Evolutionary conservation across 2,329 filamentous ascomycete genomes (phyloP), one percentile per base, ranked within the genome.

Genomic region (Cytospora leucostoma): DNA sequence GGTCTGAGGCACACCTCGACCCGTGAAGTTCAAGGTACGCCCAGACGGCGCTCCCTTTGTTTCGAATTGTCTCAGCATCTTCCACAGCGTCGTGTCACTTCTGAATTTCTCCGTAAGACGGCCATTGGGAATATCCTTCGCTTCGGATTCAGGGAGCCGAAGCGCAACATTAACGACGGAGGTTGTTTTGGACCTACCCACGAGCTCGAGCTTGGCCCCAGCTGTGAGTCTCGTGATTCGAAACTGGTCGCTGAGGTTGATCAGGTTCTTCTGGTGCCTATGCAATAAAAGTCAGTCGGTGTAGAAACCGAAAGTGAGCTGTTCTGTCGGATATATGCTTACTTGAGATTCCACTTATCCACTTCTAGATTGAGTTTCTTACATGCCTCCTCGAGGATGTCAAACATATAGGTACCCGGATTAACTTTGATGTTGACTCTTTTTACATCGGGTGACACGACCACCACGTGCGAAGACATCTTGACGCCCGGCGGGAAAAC

Each of bases 131-230:
- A 84, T 81, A 56, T 83, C 80, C 52, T 79, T 80, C 21, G 84
- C 86, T 72, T 95, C 90, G 27, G 88, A 85, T 40, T 88, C 83
- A 4, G 92, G 91, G 34, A 97, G 80, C 72, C 96, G 91, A 13
- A 99, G 80, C n/a, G 92, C 94, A 50, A 99, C 89, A 49, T 90
- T 93, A 62, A 99, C 89, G 55, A 90, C 89, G 1, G 92, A 89
- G 0, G 93, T 90, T 0, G 93, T 95, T 63, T 91, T 91, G 53
- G 93, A 95, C 64, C 90, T 88, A 72, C 92, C 88, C 27, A 97
- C 89, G 56, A 99, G 90, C 73, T 98, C 93, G 64, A 99, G 86
- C 73, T 96, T 96, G 64, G 95, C 94, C 66, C 95, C 95, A 44
- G 91, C 85, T 13, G 84, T 82, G 7, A 99, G 88, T 56, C 93